Conservation (phyloP, 2,329 filamentous ascomycete genomes). For the Juglanconis sp. region DNA sequence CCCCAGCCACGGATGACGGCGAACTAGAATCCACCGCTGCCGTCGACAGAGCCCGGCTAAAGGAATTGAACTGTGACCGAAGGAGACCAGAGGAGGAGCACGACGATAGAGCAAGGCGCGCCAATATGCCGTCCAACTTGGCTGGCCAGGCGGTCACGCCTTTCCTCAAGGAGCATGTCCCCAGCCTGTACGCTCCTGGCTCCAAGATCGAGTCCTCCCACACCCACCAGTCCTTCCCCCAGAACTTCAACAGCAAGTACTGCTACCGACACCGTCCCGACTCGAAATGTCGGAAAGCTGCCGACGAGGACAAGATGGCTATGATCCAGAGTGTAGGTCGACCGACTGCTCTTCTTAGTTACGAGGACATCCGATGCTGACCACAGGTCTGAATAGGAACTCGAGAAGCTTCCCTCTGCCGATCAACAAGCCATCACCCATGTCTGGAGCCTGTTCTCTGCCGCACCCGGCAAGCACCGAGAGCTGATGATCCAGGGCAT, state of each 20-base stretch:
- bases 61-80: slow-evolving; percentile 48
- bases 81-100: slow-evolving; percentile 48
- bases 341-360: not conserved
- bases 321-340: slow-evolving; percentile 76
- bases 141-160: slow-evolving; percentile 78
- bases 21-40: slow-evolving; percentile 10
- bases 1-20: slow-evolving; percentile 25
- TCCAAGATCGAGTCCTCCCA: slow-evolving; percentile 48
- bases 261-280: slow-evolving; percentile 95
- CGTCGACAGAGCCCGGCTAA: slow-evolving; percentile 9
- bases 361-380: slow-evolving; percentile 24
- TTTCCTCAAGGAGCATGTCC: slow-evolving; percentile 88
- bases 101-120: slow-evolving; percentile 45
- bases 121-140: slow-evolving; percentile 61
- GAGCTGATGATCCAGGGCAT: slow-evolving; percentile 97
- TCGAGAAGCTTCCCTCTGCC: slow-evolving; percentile 74
- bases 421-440: slow-evolving; percentile 96
- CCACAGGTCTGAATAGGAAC: slow-evolving; percentile 53
- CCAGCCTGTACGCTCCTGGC: slow-evolving; percentile 79
- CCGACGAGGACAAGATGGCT: slow-evolving; percentile 95
- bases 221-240: slow-evolving; percentile 36
- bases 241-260: slow-evolving; percentile 70
- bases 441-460: slow-evolving; percentile 97
- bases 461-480: slow-evolving; percentile 87
- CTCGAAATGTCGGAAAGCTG: slow-evolving; percentile 86